These are phyloP conservation scores for Durusdinium trenchii DNA, from an alignment of 73 alveolate genomes.

Conservation along the genomic window DNA sequence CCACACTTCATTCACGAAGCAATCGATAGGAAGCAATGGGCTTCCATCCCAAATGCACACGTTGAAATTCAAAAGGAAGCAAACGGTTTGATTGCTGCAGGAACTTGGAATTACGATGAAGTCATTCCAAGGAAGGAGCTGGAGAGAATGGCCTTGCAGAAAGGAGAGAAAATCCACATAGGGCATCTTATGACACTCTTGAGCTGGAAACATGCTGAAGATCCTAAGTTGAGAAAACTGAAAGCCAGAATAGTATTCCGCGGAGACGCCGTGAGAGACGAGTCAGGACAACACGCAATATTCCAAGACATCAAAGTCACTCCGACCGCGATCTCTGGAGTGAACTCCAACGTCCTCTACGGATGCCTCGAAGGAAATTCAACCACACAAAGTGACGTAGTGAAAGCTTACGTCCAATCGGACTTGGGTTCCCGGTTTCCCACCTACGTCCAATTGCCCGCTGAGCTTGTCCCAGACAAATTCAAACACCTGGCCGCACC, in stretches of 20 bases:
- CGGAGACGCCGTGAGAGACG: background rate
- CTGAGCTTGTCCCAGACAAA: background rate
- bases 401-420: constrained; percentile 3
- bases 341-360: background rate
- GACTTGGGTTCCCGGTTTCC: background rate
- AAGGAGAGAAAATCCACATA: background rate
- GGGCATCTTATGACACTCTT: background rate
- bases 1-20: background rate
- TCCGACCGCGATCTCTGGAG: background rate
- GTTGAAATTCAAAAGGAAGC: background rate
- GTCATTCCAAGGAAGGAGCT: background rate
- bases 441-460: constrained; percentile 1
- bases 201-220: background rate
- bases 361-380: background rate
- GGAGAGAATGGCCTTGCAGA: background rate
- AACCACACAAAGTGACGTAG: background rate
- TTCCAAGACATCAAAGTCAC: background rate
- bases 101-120: background rate
- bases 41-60: background rate
- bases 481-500: background rate
- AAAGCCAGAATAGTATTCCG: background rate
- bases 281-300: background rate
- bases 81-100: background rate
- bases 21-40: background rate
- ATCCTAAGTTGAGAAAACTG: background rate